Evolutionary conservation across 768 basidiomycete species (phyloP), one percentile per base, ranked within the genome.

Genomic region (Chalciporus piperatus): DNA sequence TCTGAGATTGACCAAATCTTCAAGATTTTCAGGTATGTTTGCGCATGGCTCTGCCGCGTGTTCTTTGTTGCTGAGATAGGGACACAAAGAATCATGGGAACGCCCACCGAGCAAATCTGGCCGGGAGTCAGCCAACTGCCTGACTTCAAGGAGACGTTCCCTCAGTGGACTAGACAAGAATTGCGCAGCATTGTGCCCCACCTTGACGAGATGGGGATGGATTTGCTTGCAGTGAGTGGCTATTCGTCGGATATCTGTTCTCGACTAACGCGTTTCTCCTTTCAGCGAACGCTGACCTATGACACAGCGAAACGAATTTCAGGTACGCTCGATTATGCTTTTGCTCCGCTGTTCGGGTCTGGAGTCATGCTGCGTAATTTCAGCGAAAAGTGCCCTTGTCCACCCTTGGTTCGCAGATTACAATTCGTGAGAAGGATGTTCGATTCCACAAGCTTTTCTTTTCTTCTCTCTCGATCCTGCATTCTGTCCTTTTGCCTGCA

Each of bases 1-100:
- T 98, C 97, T 23, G 97, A 99, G 74, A 99, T 98, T 65, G 97
- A 99, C 72, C 97, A 99, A 76, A 98, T 98, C 57, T 98, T 98
- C 82, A 88, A 92, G 72, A 99, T 99, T 63, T 99, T 98, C 80
- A 83, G 92, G 97, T 95, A 55, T 47, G 57, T 51, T 11, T 20
- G 35, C 35, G 5, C 8, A n/a, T 13, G 23, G 23, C 38, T 35
- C 17, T 12, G 38, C 17, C 6, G 22, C 14, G 35, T 39, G 35
- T 13, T 44, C 28, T 16, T 3, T 11, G 27, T 32, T 45, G 40
- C 51, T 58, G 41, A 48, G 28, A 54, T 22, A n/a, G 23, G 43
- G 28, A 13, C 9, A 50, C 23, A 59, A 9, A 98, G 97, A 63
- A 82, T 97, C 25, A 80, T 99, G 41, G 97, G 97, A 23, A 99